A percentile compares a stretch with the other conserved stretches of the same genome.
phyloP scores from a whole-genome alignment of 176 grass and related monocot genomes.

The Eleusine coracana region DNA sequence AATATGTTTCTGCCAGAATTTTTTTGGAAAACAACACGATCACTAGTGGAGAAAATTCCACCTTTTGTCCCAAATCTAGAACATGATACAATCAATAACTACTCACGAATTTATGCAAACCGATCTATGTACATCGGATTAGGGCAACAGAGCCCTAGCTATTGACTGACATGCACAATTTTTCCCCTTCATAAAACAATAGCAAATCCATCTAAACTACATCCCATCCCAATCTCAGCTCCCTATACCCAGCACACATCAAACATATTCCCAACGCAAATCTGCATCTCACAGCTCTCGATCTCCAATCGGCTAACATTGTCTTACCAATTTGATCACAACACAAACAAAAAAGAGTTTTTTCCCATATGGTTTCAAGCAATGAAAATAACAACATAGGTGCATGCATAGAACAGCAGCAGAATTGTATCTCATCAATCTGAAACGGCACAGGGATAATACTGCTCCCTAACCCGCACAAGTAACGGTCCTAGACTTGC shows the following conservation, averaged over 20 bases:
- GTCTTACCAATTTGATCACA: not conserved
- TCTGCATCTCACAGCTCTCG: not conserved
- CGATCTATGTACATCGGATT: not conserved
- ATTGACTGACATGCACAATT: not conserved
- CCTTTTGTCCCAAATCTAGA: not conserved
- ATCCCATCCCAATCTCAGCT: conserved; percentile 7
- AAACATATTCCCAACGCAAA: conserved; percentile 11
- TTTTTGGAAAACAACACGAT: not conserved
- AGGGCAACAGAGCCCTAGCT: not conserved
- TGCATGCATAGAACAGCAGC: not conserved
- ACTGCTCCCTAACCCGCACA: not conserved
- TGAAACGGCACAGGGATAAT: not conserved
- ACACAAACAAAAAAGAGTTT: not conserved
- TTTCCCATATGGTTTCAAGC: not conserved
- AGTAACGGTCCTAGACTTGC: not conserved
- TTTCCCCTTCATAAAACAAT: not conserved
- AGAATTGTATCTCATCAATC: conserved; percentile 1
- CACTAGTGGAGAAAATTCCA: not conserved
- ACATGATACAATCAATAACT: not conserved
- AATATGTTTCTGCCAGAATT: not conserved
- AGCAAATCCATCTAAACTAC: not conserved
- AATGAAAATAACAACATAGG: not conserved
- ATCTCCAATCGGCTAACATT: conserved; percentile 10
- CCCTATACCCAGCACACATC: not conserved
- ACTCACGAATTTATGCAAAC: not conserved